A percentile compares a stretch with the other conserved stretches of the same genome.
Evolutionary conservation across 306 rosid genomes (phyloP).

Genomic region (Inga laurina): DNA sequence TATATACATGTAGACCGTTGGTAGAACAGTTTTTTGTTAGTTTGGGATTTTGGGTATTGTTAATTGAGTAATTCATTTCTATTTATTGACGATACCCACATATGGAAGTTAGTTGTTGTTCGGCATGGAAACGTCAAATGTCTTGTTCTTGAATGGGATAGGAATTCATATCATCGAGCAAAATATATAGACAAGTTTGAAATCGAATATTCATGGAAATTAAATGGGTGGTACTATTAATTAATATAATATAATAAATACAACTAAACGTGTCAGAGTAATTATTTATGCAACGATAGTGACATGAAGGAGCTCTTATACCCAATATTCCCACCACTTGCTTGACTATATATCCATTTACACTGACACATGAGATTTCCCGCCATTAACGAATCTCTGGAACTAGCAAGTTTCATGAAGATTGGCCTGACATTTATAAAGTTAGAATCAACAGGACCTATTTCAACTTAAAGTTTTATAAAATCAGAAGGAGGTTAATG

Average conservation of each 20-base stretch:
- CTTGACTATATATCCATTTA: conserved; percentile 20
- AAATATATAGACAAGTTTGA: neutral
- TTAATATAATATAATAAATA: neutral
- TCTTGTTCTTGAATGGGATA: neutral
- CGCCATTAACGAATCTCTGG: conserved; percentile 35
- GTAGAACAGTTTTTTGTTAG: neutral
- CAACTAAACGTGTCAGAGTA: neutral
- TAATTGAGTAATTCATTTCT: neutral
- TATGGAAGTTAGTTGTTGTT: neutral
- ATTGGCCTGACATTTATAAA: conserved; percentile 11
- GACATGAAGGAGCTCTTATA: conserved; percentile 14
- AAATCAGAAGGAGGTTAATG: neutral
- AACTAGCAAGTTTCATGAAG: conserved; percentile 29
- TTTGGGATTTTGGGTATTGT: neutral
- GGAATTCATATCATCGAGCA: neutral
- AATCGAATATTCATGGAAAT: neutral
- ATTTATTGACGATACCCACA: neutral
- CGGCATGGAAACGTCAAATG: neutral
- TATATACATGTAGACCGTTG: neutral
- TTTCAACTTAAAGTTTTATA: neutral
- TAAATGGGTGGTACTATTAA: neutral
- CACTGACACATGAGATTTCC: neutral
- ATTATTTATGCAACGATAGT: conserved; percentile 32
- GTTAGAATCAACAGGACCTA: neutral
- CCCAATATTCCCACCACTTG: neutral